Conservation (phyloP, 257 asterid species). For the Solanum appendiculatum region DNA sequence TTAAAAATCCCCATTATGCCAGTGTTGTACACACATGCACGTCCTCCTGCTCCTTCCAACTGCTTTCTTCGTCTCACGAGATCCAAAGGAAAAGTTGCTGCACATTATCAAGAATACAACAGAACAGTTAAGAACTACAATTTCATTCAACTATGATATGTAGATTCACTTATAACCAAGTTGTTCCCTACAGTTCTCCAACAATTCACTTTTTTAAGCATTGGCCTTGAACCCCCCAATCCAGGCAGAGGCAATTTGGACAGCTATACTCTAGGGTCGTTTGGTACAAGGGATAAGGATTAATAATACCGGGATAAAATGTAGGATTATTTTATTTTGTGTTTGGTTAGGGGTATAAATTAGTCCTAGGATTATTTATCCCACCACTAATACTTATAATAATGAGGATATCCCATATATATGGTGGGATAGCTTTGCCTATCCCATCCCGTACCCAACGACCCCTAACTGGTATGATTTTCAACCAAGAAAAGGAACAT, state of each 20-base stretch:
- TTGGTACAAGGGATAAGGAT: neutral
- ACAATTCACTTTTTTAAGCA: neutral
- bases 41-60: conserved; percentile 86
- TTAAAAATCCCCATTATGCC: conserved; percentile 65
- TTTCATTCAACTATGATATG: neutral
- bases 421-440: neutral
- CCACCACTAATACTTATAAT: neutral
- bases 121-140: neutral
- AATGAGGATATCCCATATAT: neutral
- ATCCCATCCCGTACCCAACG: neutral
- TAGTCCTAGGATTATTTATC: neutral
- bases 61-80: conserved; percentile 96
- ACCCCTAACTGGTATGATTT: neutral
- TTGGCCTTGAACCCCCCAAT: neutral
- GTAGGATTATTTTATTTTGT: neutral
- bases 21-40: conserved; percentile 68
- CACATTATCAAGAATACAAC: neutral
- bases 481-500: neutral
- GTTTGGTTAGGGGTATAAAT: neutral
- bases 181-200: neutral
- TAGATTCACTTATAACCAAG: neutral
- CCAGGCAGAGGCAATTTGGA: neutral
- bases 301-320: neutral
- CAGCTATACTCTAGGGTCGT: neutral
- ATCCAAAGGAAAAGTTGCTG: conserved; percentile 90